phyloP scores from a whole-genome alignment of 2,329 filamentous ascomycete genomes.

The Hypoxylon sp. region DNA sequence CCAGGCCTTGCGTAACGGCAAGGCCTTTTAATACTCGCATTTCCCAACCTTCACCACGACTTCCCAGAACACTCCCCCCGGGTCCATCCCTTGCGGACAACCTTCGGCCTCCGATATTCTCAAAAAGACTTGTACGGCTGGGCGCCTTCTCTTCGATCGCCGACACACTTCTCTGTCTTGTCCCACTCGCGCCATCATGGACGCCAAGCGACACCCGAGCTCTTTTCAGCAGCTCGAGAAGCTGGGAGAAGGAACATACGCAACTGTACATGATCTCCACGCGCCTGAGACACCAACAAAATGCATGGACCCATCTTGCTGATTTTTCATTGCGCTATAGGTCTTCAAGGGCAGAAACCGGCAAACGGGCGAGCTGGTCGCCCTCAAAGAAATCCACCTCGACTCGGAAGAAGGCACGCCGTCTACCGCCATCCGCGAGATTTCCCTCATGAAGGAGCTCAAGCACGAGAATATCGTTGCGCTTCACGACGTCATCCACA shows the following conservation, averaged over 20 bases:
- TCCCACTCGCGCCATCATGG: conserved; percentile 67
- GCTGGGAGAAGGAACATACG: conserved; percentile 98
- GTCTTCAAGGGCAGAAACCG: conserved; percentile 98
- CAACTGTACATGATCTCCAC: conserved; percentile 72
- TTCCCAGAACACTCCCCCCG: conserved; percentile 26
- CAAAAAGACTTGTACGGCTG: conserved; percentile 48
- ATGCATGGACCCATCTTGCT: conserved; percentile 11
- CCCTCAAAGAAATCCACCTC: conserved; percentile 97
- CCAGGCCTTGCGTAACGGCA: not conserved
- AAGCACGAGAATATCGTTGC: conserved; percentile 99
- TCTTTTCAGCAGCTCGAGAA: conserved; percentile 99
- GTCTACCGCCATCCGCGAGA: conserved; percentile 96
- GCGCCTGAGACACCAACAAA: not conserved
- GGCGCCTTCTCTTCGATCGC: conserved; percentile 52
- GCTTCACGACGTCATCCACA: conserved; percentile 98
- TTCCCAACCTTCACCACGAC: conserved; percentile 33
- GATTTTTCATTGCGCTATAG: conserved; percentile 54
- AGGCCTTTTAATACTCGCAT: conserved; percentile 25
- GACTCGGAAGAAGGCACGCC: conserved; percentile 98
- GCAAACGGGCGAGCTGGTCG: conserved; percentile 95
- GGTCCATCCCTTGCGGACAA: conserved; percentile 21
- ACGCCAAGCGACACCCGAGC: conserved; percentile 89
- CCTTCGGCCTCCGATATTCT: conserved; percentile 35
- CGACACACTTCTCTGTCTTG: conserved; percentile 47
- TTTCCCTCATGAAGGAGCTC: conserved; percentile 98